Percentiles rank a stretch among this genome's conserved stretches.
phyloP scores from a whole-genome alignment of 2,329 filamentous ascomycete species.

The Aspergillus udagawae region DNA sequence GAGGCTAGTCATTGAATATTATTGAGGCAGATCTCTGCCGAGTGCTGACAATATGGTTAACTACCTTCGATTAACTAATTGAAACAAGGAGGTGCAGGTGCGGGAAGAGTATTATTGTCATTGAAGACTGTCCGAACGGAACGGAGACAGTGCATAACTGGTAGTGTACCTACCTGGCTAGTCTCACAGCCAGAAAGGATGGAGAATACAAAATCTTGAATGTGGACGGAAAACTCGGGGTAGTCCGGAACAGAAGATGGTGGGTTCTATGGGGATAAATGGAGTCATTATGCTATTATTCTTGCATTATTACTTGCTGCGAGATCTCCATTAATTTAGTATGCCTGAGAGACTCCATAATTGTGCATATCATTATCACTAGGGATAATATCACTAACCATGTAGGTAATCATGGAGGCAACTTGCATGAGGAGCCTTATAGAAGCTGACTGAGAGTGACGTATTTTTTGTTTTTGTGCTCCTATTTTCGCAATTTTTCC shows the following conservation, averaged over 20 bases:
- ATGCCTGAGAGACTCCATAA: neutral
- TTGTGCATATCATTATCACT: neutral
- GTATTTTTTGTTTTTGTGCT: slow-evolving; percentile 9
- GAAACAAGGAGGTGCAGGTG: neutral
- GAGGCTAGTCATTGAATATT: neutral
- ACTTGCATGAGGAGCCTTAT: neutral
- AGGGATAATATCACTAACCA: neutral
- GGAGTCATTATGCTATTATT: neutral
- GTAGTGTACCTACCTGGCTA: neutral
- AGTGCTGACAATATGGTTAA: neutral
- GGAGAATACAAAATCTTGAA: neutral
- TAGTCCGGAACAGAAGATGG: neutral
- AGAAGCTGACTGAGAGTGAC: neutral
- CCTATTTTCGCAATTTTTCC: slow-evolving; percentile 8
- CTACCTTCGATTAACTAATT: neutral
- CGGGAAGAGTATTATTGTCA: neutral
- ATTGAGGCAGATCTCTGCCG: neutral
- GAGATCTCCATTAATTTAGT: neutral
- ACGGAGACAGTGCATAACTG: neutral
- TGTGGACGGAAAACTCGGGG: neutral
- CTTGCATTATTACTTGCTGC: neutral
- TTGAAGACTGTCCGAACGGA: neutral
- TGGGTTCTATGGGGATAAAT: neutral
- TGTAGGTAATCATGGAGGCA: neutral
- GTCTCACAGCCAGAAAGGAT: neutral